Conservation (phyloP, 192 early-diverging fungal species). For the Helicostylum pulchrum region DNA sequence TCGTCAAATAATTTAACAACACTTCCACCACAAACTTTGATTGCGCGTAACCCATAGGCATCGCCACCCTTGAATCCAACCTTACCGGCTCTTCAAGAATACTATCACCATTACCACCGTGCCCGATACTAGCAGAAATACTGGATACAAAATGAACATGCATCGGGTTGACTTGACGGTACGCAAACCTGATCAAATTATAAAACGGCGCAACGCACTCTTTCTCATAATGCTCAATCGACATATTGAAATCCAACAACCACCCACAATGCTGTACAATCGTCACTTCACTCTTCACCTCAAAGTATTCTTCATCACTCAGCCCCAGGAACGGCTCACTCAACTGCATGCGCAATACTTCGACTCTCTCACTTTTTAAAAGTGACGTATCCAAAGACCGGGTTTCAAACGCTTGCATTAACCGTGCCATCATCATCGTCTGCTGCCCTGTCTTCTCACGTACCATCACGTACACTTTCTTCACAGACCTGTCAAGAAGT, state of each 20-base stretch:
- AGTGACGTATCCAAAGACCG: conserved; percentile 22
- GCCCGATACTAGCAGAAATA: conserved; percentile 21
- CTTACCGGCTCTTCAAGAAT: conserved; percentile 19
- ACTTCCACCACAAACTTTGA: conserved; percentile 32
- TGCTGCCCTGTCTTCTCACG: conserved; percentile 15
- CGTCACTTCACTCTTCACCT: conserved; percentile 26
- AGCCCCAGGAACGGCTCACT: conserved; percentile 25
- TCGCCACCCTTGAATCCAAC: conserved; percentile 9
- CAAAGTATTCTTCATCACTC: conserved; percentile 13
- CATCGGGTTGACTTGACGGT: conserved; percentile 13
- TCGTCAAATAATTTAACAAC: conserved; percentile 12
- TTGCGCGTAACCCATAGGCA: conserved; percentile 33
- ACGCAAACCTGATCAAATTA: conserved; percentile 25
- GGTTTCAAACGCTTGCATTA: conserved; percentile 19
- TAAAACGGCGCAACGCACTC: conserved; percentile 27
- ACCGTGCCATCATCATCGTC: neutral
- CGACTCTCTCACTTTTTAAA: neutral
- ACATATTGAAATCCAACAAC: conserved; percentile 37
- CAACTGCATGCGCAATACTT: conserved; percentile 15
- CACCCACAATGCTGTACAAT: conserved; percentile 34
- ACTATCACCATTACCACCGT: neutral
- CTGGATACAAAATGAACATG: conserved; percentile 30
- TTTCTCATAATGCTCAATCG: conserved; percentile 28
- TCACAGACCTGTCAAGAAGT: conserved; percentile 11
- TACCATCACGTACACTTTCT: conserved; percentile 32